Percentiles rank a stretch among this genome's conserved stretches.
phyloP scores from a whole-genome alignment of 345 rosid genomes.

The Erysimum cheiranthoides region DNA sequence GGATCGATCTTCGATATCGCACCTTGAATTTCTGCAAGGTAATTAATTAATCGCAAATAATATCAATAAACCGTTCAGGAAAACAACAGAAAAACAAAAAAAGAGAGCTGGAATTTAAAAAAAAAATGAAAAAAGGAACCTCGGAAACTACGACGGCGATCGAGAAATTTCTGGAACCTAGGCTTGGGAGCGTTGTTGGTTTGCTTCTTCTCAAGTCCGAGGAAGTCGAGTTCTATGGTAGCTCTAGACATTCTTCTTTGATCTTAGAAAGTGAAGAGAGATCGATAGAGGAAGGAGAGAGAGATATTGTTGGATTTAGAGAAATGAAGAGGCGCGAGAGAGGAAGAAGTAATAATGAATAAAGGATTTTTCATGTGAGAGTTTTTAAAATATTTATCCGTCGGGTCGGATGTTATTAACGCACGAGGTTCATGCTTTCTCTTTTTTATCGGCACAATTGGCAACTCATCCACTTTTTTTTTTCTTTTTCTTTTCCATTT shows the following conservation, averaged over 20 bases:
- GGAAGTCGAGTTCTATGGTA: conserved; percentile 72
- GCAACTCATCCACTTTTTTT: conserved; percentile 11
- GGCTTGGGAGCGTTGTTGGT: conserved; percentile 48
- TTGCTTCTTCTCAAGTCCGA: conserved; percentile 59
- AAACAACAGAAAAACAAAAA: too few relatives aligned
- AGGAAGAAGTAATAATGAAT: not conserved
- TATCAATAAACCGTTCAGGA: too few relatives aligned
- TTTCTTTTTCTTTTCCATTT: not conserved
- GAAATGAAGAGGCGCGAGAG: conserved; percentile 26
- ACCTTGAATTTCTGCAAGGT: conserved; percentile 64
- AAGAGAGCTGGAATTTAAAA: not conserved
- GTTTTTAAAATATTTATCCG: conserved; percentile 8
- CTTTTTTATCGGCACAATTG: conserved; percentile 5
- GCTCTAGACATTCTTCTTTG: conserved; percentile 63
- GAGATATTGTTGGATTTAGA: not conserved
- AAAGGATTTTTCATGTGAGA: conserved; percentile 29
- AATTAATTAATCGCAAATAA: not conserved
- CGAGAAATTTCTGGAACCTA: conserved; percentile 54
- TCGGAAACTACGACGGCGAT: conserved; percentile 77
- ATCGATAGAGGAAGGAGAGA: not conserved
- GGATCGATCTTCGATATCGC: conserved; percentile 90
- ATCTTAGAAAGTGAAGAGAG: not conserved
- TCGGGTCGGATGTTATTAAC: conserved; percentile 1
- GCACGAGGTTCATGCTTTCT: conserved; percentile 46
- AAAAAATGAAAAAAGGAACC: conserved; percentile 45